phyloP scores from a whole-genome alignment of 169 alveolate genomes.

The Perkinsus marinus region DNA sequence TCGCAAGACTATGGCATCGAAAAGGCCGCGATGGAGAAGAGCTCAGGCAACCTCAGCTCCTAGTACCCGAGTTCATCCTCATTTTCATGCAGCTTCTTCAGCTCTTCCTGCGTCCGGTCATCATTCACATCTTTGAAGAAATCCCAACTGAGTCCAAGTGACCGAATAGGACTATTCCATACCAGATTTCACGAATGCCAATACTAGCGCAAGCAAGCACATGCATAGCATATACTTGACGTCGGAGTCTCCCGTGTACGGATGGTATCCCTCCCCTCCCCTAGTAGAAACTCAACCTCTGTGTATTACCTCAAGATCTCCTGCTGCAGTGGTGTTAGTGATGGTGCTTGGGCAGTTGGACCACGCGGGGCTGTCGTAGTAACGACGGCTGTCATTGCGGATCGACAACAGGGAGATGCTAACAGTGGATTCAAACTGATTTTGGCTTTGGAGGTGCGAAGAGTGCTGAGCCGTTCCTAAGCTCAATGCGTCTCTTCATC shows the following conservation, averaged over 20 bases:
- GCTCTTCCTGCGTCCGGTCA: neutral
- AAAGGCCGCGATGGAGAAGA: too few relatives aligned
- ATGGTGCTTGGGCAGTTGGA: neutral
- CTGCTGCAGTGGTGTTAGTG: neutral
- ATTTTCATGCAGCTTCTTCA: neutral
- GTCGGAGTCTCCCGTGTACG: too few relatives aligned
- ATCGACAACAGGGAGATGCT: neutral
- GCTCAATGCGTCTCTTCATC: too few relatives aligned
- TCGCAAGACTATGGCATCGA: neutral
- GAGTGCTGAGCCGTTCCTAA: too few relatives aligned
- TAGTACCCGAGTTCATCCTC: neutral
- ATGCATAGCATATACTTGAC: too few relatives aligned
- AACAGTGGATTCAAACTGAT: neutral
- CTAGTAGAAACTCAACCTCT: neutral
- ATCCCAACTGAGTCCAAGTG: neutral
- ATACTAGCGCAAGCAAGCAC: too few relatives aligned
- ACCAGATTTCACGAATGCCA: too few relatives aligned
- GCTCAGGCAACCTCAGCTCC: too few relatives aligned
- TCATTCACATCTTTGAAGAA: neutral
- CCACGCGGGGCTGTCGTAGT: neutral
- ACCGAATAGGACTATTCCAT: too few relatives aligned
- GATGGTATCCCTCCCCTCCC: too few relatives aligned
- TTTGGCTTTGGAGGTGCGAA: too few relatives aligned
- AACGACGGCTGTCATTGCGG: neutral
- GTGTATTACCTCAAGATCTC: neutral